Evolutionary conservation across 2,329 filamentous ascomycete species (phyloP), one percentile per base, ranked within the genome.

Genomic region (Ramichloridium luteum): DNA sequence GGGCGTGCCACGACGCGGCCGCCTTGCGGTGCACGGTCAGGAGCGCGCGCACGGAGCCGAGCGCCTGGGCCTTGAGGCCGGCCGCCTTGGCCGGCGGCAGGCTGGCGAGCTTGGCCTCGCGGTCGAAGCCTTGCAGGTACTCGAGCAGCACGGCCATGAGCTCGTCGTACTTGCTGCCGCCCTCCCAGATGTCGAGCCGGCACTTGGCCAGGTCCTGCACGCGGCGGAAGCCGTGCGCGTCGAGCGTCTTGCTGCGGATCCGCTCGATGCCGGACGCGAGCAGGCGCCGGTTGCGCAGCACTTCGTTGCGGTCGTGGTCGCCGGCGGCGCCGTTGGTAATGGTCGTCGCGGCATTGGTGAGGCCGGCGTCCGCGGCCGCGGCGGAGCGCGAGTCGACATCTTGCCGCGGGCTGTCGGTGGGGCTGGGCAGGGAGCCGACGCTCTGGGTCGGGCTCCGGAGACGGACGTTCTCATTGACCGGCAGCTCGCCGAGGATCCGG

Each of bases 161-260:
- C 5, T 74, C 66, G 41, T 78, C 71, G 38, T 83, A 84, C 32
- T 78, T 74, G 46, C 78, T 74, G 28, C 77, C 72, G 37, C 77
- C 71, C 2, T 68, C 66, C 49, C 80, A 74, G 13, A 73, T 64
- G 10, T 74, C 67, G 46, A 57, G 54, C 49, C 67, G 71, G 36
- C 80, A 76, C 41, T 78, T 75, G 37, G 84, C 68, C 41, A 85
- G 68, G 23, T 76, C 76, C 53, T 86, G 80, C 29, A 86, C 63
- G 48, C 81, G 80, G 32, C 80, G 72, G 64, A 86, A 84, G 35
- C 80, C 80, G 49, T 85, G 80, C 3, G 81, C 79, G 49, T 86
- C 81, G n/a, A 88, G 68, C 1, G 73, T 73, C 46, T 74, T 73
- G 16, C 71, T 67, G 44, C 74, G 74, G 44, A 86, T 77, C 41